Base-by-base conservation (phyloP, 1,284 basidiomycete species). In the Vanrija sp. region DNA sequence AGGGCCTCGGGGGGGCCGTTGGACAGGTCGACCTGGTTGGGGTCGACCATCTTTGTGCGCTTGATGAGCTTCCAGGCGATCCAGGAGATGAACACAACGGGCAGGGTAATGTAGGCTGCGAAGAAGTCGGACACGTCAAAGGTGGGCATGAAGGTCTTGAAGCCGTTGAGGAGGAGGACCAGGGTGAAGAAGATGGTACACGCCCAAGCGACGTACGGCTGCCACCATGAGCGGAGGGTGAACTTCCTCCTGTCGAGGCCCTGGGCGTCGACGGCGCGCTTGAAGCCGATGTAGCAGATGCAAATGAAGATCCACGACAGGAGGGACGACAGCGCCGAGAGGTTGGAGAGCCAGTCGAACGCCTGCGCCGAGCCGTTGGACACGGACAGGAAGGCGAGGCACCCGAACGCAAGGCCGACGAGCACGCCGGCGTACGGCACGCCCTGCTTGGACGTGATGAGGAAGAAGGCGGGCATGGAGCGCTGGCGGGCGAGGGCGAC, bases 11-110 rank as follows among this genome's bases (percentile, higher is more conserved):
- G 1, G 12, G 58, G 54, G 3, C 58, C 58, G 25, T 42, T 49
- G 3, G 51, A 51, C 54, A 95, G 90, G 76, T 94, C 91, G 83
- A 94, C 89, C 29, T 91, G 83, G 23, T 79, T 68, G 10, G 83
- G 65, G 45, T 68, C 76, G 19, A 63, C 40, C 14, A 55, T n/a
- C 28, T 49, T 49, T 19, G 62, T 56, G 19, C 46, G 38, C 38
- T 51, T 48, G 46, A 44, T 15, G 18, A 65, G 0, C 52, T 57
- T 53, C 46, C 51, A 62, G 18, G 51, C 52, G n/a, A 58, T 19
- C 18, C 46, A 43, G 16, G 51, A 15, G 48, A 65, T 51, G 23
- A 52, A 12, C n/a, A 60, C 46, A 9, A 68, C 43, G 3, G 62
- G 61, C 19, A 68, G 26, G 42, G 61, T 66, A 48, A 68, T 52